Evolutionary conservation across 179 eudicot species (phyloP), one percentile per base, ranked within the genome.

Genomic region (Camellia oleifera): DNA sequence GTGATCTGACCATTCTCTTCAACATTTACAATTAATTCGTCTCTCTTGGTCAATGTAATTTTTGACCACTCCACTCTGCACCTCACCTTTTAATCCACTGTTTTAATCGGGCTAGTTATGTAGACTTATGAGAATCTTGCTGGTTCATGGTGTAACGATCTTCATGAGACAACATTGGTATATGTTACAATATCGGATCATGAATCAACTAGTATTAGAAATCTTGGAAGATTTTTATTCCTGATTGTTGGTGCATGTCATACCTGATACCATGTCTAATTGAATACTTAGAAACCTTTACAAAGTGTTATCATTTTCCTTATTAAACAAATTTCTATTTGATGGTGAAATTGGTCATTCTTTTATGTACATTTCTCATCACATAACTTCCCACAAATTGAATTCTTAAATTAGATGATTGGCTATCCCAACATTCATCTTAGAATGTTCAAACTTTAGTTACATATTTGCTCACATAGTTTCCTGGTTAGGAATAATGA

Each of bases 1-100:
- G 72, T 54, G 62, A 77, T 54, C 63, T 66, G 60, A 50, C 15
- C 0, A 8, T 65, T 77, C 32, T 78, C 7, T 68, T 52, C 66
- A 65, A 5, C 65, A 53, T 54, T 78, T 3, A 11, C 32, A 74
- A 42, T 68, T 15, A 42, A 65, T 42, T 17, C n/a, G 8, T 23
- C 14, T 45, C 66, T 54, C 40, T 53, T 67, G 0, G 46, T 77
- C 10, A 6, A 7, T 77, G 53, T 23, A 11, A 48, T 66, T 11
- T 20, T 53, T 65, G 48, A 64, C 5, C 14, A 64, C 70, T 26
- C 14, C 60, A 63, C 8, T 48, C 1, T 65, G 26, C 42, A 50
- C 18, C 54, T 15, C 5, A 50, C 56, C 68, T 76, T 3, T 63
- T 63, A 13, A 63, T 65, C 64, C 45, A 4, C 64, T 44, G 71